Evolutionary conservation across 129 eudicot genomes (phyloP).

Genomic region (Artemisia annua): DNA sequence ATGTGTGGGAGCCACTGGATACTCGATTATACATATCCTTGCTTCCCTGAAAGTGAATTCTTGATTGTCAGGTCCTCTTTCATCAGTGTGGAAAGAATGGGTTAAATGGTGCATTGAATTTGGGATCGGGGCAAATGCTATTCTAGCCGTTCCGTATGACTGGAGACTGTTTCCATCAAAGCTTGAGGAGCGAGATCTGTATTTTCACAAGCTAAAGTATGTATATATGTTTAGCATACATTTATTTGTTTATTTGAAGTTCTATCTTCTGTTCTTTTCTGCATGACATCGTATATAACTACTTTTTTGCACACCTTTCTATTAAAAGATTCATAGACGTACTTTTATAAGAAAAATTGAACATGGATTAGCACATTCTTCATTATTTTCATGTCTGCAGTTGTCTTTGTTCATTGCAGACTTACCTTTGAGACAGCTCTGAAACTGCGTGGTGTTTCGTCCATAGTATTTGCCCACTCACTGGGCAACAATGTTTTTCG

Average conservation of each 20-base stretch:
- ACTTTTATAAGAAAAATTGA: no score
- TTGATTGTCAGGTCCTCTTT: constrained; percentile 66
- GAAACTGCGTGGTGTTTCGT: constrained; percentile 94
- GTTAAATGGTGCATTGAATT: constrained; percentile 96
- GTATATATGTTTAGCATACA: constrained; percentile 28
- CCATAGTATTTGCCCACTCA: constrained; percentile 91
- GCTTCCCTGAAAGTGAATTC: constrained; percentile 7
- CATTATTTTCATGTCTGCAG: background rate
- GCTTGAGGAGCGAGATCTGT: constrained; percentile 97
- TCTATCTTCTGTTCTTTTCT: background rate
- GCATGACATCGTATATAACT: no score
- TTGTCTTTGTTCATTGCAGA: constrained; percentile 44
- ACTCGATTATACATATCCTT: constrained; percentile 19
- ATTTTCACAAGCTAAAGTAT: constrained; percentile 93
- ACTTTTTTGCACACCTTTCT: no score
- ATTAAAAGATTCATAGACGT: no score
- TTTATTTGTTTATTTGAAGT: background rate
- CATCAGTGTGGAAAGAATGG: constrained; percentile 99
- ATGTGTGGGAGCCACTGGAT: background rate
- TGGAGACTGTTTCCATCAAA: constrained; percentile 93
- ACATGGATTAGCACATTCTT: no score
- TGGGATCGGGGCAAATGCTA: constrained; percentile 94
- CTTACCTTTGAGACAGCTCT: constrained; percentile 89
- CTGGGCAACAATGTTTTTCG: constrained; percentile 95
- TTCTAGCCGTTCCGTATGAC: constrained; percentile 93